Conservation (phyloP, 1,284 basidiomycete genomes). For the Athelia sp. region DNA sequence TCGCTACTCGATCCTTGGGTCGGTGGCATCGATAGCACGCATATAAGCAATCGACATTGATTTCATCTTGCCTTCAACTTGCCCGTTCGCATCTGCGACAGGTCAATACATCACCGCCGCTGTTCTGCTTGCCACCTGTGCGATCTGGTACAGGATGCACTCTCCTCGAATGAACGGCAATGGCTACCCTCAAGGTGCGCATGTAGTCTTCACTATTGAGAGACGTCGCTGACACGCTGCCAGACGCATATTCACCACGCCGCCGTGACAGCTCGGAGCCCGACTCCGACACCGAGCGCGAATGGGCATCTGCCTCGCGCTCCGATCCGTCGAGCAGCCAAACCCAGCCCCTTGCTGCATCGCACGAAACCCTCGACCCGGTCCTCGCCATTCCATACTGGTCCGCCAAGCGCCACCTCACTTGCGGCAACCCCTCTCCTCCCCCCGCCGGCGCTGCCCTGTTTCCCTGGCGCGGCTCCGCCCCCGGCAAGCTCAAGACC, state of each 20-base stretch:
- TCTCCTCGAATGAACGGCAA: background rate
- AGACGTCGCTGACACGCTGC: background rate
- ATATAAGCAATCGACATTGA: no score
- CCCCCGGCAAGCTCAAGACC: slow-evolving; percentile 83
- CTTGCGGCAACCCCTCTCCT: slow-evolving; percentile 79
- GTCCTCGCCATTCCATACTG: slow-evolving; percentile 68
- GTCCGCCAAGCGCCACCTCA: slow-evolving; percentile 83
- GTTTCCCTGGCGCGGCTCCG: slow-evolving; percentile 74
- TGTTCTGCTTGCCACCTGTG: background rate
- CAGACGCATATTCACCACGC: slow-evolving; percentile 1
- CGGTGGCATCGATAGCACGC: no score
- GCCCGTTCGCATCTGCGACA: background rate
- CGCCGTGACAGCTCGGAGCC: slow-evolving; percentile 28
- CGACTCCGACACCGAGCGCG: slow-evolving; percentile 44
- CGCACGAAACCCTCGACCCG: slow-evolving; percentile 42
- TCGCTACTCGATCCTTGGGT: no score
- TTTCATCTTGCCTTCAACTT: background rate
- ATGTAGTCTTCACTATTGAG: background rate
- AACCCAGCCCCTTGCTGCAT: slow-evolving; percentile 26
- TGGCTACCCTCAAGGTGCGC: background rate
- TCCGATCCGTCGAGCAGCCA: slow-evolving; percentile 39
- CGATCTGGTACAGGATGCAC: background rate
- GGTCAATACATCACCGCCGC: background rate
- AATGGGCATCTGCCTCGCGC: slow-evolving; percentile 32
- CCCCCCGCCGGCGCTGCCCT: slow-evolving; percentile 61